A percentile compares a stretch with the other conserved stretches of the same genome.
phyloP scores from a whole-genome alignment of 805 yeast genomes.

The Kazachstania africana region DNA sequence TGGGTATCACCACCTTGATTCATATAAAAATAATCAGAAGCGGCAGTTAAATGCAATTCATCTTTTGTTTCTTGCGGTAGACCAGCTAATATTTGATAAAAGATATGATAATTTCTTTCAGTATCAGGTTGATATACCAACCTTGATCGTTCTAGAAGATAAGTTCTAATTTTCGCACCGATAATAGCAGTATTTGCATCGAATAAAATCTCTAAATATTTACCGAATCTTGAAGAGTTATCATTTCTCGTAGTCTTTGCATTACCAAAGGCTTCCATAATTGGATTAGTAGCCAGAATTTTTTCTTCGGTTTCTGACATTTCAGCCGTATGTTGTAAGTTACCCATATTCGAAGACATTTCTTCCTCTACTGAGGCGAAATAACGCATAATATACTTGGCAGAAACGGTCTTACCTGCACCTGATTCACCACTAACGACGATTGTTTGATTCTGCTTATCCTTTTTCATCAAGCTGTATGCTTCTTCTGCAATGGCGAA shows the following conservation, averaged over 20 bases:
- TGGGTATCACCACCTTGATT: constrained; percentile 74
- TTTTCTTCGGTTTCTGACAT: constrained; percentile 89
- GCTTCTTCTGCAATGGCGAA: constrained; percentile 98
- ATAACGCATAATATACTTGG: constrained; percentile 94
- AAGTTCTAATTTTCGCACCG: constrained; percentile 92
- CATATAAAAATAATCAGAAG: constrained; percentile 65
- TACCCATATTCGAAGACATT: constrained; percentile 24
- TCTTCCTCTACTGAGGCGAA: constrained; percentile 81
- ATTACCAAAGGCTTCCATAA: constrained; percentile 86
- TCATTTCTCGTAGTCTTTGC: constrained; percentile 86
- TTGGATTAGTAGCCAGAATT: constrained; percentile 89
- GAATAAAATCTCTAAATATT: constrained; percentile 83
- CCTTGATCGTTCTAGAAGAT: constrained; percentile 84
- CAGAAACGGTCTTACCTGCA: constrained; percentile 96
- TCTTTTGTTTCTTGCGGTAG: constrained; percentile 40
- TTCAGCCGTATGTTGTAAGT: constrained; percentile 36
- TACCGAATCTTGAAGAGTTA: constrained; percentile 90
- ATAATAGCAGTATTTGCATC: constrained; percentile 64
- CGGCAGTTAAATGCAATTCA: constrained; percentile 46
- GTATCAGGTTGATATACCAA: constrained; percentile 80
- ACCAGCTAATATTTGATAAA: constrained; percentile 81
- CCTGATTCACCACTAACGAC: constrained; percentile 98
- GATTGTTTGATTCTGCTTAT: constrained; percentile 79
- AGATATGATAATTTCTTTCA: constrained; percentile 94
- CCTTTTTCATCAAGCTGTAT: constrained; percentile 84